These are phyloP conservation scores for Perilla frutescens DNA, from an alignment of 257 asterid species.

Conservation along the genomic window DNA sequence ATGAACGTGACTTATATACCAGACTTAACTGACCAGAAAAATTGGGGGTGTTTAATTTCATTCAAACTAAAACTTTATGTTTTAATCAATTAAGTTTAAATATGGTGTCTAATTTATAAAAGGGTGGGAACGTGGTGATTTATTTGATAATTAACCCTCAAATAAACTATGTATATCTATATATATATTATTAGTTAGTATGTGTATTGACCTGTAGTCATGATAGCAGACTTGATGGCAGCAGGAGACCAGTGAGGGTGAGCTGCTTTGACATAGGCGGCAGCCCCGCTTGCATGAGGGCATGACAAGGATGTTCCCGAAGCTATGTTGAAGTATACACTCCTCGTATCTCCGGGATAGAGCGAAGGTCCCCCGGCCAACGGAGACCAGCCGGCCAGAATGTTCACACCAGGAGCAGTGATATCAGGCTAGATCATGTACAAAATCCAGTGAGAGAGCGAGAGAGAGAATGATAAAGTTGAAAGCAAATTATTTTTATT, in stretches of 20 bases:
- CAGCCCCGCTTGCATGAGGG: constrained; percentile 57
- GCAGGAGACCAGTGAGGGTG: constrained; percentile 52
- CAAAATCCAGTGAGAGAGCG: not conserved
- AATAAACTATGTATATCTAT: no score
- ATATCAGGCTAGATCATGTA: constrained; percentile 45
- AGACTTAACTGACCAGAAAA: no score
- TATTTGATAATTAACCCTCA: no score
- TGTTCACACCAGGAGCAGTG: constrained; percentile 60
- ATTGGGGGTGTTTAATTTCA: no score
- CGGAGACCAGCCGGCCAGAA: constrained; percentile 63
- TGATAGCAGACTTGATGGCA: constrained; percentile 55
- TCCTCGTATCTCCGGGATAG: constrained; percentile 32
- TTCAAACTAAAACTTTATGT: no score
- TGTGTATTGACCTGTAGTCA: constrained; percentile 49
- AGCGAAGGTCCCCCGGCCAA: constrained; percentile 32
- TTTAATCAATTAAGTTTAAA: no score
- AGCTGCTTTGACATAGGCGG: constrained; percentile 50
- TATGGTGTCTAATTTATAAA: no score
- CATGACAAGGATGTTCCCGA: constrained; percentile 63
- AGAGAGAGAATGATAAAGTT: not conserved
- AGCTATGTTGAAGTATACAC: constrained; percentile 38
- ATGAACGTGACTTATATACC: no score
- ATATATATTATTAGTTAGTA: no score
- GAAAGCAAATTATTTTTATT: no score
- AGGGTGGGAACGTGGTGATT: no score